A percentile compares a stretch with the other conserved stretches of the same genome.
phyloP scores from a whole-genome alignment of 768 basidiomycete genomes.

The Sporobolomyces phaffii region DNA sequence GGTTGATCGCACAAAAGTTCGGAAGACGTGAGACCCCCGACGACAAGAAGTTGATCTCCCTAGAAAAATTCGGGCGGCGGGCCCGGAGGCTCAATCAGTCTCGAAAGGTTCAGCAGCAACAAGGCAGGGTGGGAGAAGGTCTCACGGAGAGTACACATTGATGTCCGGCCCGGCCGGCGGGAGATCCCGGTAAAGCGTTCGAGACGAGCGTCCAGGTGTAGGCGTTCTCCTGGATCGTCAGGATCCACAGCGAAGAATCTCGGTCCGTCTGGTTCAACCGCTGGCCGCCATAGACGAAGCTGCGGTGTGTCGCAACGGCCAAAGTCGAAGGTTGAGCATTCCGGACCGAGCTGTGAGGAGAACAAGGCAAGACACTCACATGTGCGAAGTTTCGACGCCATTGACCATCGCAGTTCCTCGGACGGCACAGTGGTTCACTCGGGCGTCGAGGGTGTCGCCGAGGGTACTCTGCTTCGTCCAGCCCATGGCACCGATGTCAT shows the following conservation, averaged over 20 bases:
- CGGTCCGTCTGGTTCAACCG: constrained; percentile 31
- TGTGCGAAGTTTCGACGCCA: constrained; percentile 29
- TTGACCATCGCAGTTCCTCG: constrained; percentile 32
- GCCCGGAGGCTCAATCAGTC: no score
- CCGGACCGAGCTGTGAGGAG: no score
- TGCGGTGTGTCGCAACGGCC: background rate
- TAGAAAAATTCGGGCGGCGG: no score
- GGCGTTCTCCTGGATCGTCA: constrained; percentile 21
- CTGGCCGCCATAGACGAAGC: constrained; percentile 33
- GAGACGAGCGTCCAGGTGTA: constrained; percentile 38
- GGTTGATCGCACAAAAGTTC: constrained; percentile 41
- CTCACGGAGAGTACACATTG: constrained; percentile 7
- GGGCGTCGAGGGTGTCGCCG: constrained; percentile 19
- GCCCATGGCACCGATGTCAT: constrained; percentile 29
- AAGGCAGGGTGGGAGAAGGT: no score
- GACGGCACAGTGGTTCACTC: constrained; percentile 38
- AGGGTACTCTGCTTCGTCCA: constrained; percentile 37
- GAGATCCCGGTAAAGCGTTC: constrained; percentile 13
- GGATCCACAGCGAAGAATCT: constrained; percentile 34
- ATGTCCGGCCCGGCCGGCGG: constrained; percentile 34
- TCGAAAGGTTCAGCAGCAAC: no score
- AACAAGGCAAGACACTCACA: background rate
- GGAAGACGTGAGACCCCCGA: constrained; percentile 28
- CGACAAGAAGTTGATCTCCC: constrained; percentile 36
- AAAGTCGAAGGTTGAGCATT: no score